Conservation (phyloP, 805 yeast genomes). For the Blastobotrys americana region DNA sequence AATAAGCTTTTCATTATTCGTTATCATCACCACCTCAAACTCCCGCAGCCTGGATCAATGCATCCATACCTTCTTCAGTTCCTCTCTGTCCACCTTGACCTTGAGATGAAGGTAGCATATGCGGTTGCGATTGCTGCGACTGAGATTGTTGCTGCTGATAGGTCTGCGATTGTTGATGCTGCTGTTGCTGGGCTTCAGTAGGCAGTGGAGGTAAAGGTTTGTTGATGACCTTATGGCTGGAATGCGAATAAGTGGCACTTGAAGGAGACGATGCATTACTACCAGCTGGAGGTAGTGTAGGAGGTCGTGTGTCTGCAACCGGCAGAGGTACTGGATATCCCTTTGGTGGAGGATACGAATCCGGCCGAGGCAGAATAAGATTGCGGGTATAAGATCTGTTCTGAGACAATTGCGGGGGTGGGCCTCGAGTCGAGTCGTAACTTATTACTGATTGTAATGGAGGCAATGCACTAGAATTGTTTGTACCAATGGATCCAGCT, state of each 20-base stretch:
- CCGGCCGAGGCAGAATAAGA: slow-evolving; percentile 26
- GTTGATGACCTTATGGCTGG: slow-evolving; percentile 10
- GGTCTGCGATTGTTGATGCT: not conserved
- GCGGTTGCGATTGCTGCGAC: slow-evolving; percentile 7
- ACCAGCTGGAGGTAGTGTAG: slow-evolving; percentile 19
- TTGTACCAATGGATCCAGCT: too few relatives aligned
- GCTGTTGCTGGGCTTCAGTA: slow-evolving; percentile 15
- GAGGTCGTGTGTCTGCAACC: slow-evolving; percentile 23
- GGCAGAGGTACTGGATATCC: slow-evolving; percentile 17
- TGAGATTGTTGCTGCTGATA: not conserved
- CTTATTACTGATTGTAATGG: not conserved
- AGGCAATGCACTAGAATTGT: not conserved
- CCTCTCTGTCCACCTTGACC: not conserved
- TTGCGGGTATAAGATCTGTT: slow-evolving; percentile 25
- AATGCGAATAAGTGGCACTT: slow-evolving; percentile 5
- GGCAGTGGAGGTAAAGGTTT: slow-evolving; percentile 26
- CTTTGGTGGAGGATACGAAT: slow-evolving; percentile 24
- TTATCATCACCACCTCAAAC: slow-evolving; percentile 13
- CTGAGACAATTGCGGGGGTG: slow-evolving; percentile 20
- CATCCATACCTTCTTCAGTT: slow-evolving; percentile 24
- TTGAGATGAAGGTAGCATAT: too few relatives aligned
- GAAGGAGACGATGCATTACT: slow-evolving; percentile 9
- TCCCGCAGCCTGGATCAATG: slow-evolving; percentile 25
- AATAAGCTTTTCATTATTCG: too few relatives aligned
- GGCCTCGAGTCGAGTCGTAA: slow-evolving; percentile 1